Base-by-base conservation (phyloP, 805 yeast species). In the Limtongia smithiae region DNA sequence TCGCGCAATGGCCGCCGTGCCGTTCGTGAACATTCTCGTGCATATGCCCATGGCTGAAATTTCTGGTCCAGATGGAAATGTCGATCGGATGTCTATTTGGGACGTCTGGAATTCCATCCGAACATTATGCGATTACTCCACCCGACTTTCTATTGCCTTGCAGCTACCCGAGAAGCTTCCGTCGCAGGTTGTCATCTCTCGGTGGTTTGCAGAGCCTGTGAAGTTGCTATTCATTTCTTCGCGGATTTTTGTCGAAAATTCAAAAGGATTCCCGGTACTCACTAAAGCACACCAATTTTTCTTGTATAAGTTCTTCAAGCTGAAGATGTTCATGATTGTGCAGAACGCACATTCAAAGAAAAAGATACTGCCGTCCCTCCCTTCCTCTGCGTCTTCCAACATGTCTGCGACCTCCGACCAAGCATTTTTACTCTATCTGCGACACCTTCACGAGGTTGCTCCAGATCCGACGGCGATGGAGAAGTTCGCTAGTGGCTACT, bases 191-290 rank as follows among this genome's bases (percentile, higher is more conserved):
- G 78, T 81, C 2, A 59, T 79, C 2, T 71, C 76, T 21, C 67
- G 88, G 47, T 83, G 90, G 90, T 64, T 78, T 47, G 70, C 82
- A 22, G 90, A 83, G 63, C 88, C 88, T 0, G 75, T 83, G 1
- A 71, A 77, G 4, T 75, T 79, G 62, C 67, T 82, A 17, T 62
- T 82, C 37, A 60, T 83, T 3, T 77, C 85, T 0, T 73, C 79
- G 2, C 70, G 80, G 2, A 69, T 78, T 3, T 83, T 83, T 58
- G 70, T 81, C 4, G 71, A 76, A 18, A 83, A 83, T 59, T 74
- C 78, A 20, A 79, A 78, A 57, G 75, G 75, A 25, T 82, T 74
- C 59, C 89, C 89, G 0, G 90, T 83, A 1, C 68, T 83, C 27
- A 74, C 79, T 48, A 81, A 79, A 55, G 71, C 76, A 46, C 75